phyloP scores from a whole-genome alignment of 768 basidiomycete genomes.

The Wakefieldia striispora region DNA sequence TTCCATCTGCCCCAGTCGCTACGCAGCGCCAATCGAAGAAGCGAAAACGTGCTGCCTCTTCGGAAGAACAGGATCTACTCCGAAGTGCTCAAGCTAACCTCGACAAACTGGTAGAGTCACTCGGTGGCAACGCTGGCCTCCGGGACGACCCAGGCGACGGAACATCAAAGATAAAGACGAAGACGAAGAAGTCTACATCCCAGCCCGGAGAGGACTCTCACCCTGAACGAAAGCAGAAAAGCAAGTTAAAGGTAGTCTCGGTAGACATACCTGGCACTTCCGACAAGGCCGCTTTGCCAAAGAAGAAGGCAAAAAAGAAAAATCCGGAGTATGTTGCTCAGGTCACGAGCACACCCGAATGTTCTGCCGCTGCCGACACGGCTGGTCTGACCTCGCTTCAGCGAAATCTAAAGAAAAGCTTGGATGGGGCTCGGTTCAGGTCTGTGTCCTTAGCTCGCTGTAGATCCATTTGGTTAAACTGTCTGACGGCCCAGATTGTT shows the following conservation, averaged over 20 bases:
- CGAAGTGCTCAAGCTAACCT: slow-evolving; percentile 48
- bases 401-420: slow-evolving; percentile 69
- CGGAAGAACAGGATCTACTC: slow-evolving; percentile 37
- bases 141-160: slow-evolving; percentile 22
- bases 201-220: not conserved
- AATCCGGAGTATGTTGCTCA: slow-evolving; percentile 17
- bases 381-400: slow-evolving; percentile 68
- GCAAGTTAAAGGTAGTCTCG: slow-evolving; percentile 9
- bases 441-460: slow-evolving; percentile 22
- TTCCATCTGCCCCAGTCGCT: slow-evolving; percentile 42
- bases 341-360: slow-evolving; percentile 18
- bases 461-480: slow-evolving; percentile 8
- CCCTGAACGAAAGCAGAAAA: slow-evolving; percentile 1
- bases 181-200: slow-evolving; percentile 5
- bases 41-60: slow-evolving; percentile 51
- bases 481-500: slow-evolving; percentile 56
- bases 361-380: slow-evolving; percentile 9
- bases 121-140: slow-evolving; percentile 38
- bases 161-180: slow-evolving; percentile 22
- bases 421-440: slow-evolving; percentile 90
- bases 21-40: slow-evolving; percentile 36
- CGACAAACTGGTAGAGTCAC: slow-evolving; percentile 57
- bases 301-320: slow-evolving; percentile 20
- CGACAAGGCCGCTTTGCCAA: slow-evolving; percentile 2
- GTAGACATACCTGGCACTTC: slow-evolving; percentile 10